Base-by-base conservation (phyloP, 192 early-diverging fungal species). In the Gryganskiella cystojenkinii region DNA sequence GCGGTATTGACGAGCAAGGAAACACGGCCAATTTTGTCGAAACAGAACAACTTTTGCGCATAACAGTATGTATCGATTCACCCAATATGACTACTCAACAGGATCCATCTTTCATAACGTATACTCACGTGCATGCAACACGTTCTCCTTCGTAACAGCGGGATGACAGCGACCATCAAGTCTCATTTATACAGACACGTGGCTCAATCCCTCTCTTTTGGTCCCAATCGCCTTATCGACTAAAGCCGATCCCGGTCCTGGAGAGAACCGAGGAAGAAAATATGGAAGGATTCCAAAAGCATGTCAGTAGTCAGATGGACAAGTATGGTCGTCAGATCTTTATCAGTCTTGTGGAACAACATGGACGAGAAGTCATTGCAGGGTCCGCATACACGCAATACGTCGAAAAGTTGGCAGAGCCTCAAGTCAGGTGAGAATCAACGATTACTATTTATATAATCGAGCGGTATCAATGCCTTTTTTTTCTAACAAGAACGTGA, bases 1-100 rank as follows among this genome's bases (percentile, higher is more conserved):
- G 98, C 51, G 96, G 98, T 33, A 87, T 96, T 27, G 92, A 99
- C 81, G 89, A 90, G 33, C 49, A 89, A 19, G 98, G 96, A 3
- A 79, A 93, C 61, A 93, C 95, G 3, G 92, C 98, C 33, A 99
- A 99, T 84, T 98, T 91, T 88, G 96, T 98, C 0, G 98, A 99
- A 76, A 98, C 96, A 3, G 96, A 99, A 75, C 95, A 98, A 82
- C 82, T 98, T 24, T 75, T 97, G 4, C 71, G 86, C 14, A 80
- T 89, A n/a, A 84, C 87, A 64, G 81, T 83, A 73, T 46, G 46
- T n/a, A n/a, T n/a, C n/a, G n/a, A n/a, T n/a, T n/a, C n/a, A n/a
- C n/a, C n/a, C n/a, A n/a, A n/a, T n/a, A n/a, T n/a, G n/a, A n/a
- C n/a, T n/a, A n/a, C n/a, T n/a, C n/a, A n/a, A n/a, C n/a, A n/a